Conservation (phyloP, 2,329 filamentous ascomycete species). For the Clonostachys solani region DNA sequence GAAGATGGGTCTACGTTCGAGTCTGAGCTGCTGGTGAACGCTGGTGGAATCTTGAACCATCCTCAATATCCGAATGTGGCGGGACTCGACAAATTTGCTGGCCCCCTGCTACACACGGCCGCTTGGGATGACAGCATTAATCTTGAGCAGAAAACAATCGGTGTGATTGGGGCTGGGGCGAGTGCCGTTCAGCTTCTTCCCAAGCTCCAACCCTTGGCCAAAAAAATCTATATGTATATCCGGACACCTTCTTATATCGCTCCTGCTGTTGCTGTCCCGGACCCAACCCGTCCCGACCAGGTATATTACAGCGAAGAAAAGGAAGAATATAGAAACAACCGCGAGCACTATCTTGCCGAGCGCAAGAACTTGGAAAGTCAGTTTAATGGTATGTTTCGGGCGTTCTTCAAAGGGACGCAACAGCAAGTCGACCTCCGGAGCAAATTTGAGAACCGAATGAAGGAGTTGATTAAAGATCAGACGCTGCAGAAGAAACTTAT, state of each 20-base stretch:
- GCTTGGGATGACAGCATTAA: constrained; percentile 23
- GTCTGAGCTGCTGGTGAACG: constrained; percentile 42
- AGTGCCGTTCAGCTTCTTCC: constrained; percentile 49
- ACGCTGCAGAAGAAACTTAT: too few relatives aligned
- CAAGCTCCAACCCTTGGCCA: constrained; percentile 24
- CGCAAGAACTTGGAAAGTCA: too few relatives aligned
- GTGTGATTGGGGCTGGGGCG: constrained; percentile 51
- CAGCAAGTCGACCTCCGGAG: too few relatives aligned
- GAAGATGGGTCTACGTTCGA: not conserved
- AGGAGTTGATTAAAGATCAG: too few relatives aligned
- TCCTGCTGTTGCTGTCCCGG: not conserved
- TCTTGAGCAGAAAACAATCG: constrained; percentile 41
- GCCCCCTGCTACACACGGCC: constrained; percentile 47
- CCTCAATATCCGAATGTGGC: constrained; percentile 45
- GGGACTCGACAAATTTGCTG: constrained; percentile 38
- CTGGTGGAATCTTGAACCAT: constrained; percentile 42
- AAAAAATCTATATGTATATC: not conserved
- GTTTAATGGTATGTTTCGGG: too few relatives aligned
- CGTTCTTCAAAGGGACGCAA: too few relatives aligned
- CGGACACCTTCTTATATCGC: not conserved
- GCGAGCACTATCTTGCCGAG: too few relatives aligned
- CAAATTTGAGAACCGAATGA: too few relatives aligned
- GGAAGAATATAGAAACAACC: too few relatives aligned
- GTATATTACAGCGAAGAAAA: too few relatives aligned
- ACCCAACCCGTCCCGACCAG: not conserved